Conservation (phyloP, 768 basidiomycete species). For the Pilatotrama ljubarskyi region DNA sequence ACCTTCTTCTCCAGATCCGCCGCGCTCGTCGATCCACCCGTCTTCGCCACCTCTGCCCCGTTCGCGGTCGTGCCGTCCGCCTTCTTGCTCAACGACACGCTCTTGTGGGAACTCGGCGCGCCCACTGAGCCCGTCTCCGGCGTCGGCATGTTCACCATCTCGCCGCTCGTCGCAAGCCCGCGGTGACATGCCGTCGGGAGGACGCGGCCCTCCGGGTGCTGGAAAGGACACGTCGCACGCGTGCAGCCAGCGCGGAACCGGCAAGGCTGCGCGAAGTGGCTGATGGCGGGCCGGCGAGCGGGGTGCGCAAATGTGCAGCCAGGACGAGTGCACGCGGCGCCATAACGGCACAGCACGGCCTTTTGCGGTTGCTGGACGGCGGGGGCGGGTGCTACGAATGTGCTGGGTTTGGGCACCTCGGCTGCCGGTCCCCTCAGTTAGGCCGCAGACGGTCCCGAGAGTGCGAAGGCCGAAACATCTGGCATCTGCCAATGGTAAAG, state of each 20-base stretch:
- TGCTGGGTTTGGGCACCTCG: slow-evolving; percentile 38
- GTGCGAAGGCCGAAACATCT: slow-evolving; percentile 54
- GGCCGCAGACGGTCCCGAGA: slow-evolving; percentile 64
- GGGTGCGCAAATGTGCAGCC: slow-evolving; percentile 71
- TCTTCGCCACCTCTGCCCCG: slow-evolving; percentile 12
- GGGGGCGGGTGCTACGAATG: slow-evolving; percentile 38
- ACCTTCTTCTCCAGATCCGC: slow-evolving; percentile 47
- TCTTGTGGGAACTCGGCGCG: slow-evolving; percentile 63
- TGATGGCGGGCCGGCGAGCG: slow-evolving; percentile 34
- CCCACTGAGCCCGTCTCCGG: slow-evolving; percentile 71
- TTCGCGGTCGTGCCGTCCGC: slow-evolving; percentile 21
- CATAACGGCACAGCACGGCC: slow-evolving; percentile 62
- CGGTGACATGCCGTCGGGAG: slow-evolving; percentile 81
- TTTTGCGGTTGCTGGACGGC: slow-evolving; percentile 17
- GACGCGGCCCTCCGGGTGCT: slow-evolving; percentile 86
- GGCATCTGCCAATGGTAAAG: slow-evolving; percentile 38
- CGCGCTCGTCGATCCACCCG: slow-evolving; percentile 38
- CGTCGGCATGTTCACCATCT: slow-evolving; percentile 58
- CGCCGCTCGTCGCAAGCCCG: slow-evolving; percentile 60
- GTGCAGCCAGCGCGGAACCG: slow-evolving; percentile 87
- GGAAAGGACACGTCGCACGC: slow-evolving; percentile 77
- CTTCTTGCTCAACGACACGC: slow-evolving; percentile 65
- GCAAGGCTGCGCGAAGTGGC: slow-evolving; percentile 51
- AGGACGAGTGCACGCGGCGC: slow-evolving; percentile 66
- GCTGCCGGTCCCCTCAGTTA: too few species aligned